A percentile compares a stretch with the other conserved stretches of the same genome.
These are phyloP conservation scores for Suhomyces faveliae DNA, from an alignment of 805 yeast species.

Conservation along the genomic window DNA sequence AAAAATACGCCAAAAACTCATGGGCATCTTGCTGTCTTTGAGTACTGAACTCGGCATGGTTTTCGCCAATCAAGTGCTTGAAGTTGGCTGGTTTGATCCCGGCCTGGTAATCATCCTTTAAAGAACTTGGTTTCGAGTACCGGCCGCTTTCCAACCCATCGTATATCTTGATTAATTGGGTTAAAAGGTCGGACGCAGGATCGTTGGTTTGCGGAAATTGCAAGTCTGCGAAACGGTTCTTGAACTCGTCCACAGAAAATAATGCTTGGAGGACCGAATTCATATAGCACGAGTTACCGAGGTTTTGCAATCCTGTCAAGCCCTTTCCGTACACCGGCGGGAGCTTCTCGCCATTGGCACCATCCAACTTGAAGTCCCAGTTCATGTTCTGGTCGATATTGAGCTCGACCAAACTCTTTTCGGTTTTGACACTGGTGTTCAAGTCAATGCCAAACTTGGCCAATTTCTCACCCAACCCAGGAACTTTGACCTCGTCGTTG, in stretches of 20 bases:
- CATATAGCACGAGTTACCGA: slow-evolving; percentile 92
- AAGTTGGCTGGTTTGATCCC: slow-evolving; percentile 79
- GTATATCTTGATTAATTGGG: slow-evolving; percentile 75
- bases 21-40: slow-evolving; percentile 94
- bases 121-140: slow-evolving; percentile 57
- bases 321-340: slow-evolving; percentile 71
- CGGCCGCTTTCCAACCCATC: slow-evolving; percentile 78
- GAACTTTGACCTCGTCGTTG: slow-evolving; percentile 84
- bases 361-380: slow-evolving; percentile 88
- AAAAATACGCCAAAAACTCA: slow-evolving; percentile 74
- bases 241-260: slow-evolving; percentile 43
- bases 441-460: slow-evolving; percentile 67
- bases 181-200: slow-evolving; percentile 64
- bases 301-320: slow-evolving; percentile 79
- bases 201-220: slow-evolving; percentile 33
- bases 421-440: slow-evolving; percentile 60
- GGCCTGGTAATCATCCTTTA: slow-evolving; percentile 54
- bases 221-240: slow-evolving; percentile 38
- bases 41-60: slow-evolving; percentile 79
- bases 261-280: slow-evolving; percentile 78
- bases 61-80: slow-evolving; percentile 72
- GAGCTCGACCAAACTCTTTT: slow-evolving; percentile 81
- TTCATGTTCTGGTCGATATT: slow-evolving; percentile 89
- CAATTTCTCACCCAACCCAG: slow-evolving; percentile 49
- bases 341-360: slow-evolving; percentile 63